Percentiles rank a stretch among this genome's conserved stretches.
These are phyloP conservation scores for Suhomyces panamericanus DNA, from an alignment of 1,139 yeast species.

Conservation along the genomic window DNA sequence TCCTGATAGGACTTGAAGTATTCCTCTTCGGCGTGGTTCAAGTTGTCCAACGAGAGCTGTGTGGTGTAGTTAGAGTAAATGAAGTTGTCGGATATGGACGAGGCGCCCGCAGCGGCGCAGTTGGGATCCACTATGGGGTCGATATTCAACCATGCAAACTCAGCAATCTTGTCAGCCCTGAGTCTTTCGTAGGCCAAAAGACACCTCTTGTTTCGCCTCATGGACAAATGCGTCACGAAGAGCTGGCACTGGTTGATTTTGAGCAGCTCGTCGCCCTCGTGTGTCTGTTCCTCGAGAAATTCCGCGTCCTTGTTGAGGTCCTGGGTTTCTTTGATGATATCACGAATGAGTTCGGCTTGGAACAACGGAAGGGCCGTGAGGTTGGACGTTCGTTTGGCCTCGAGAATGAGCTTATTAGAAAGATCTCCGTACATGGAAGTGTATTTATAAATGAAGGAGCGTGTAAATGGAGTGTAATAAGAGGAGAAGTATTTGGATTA, in stretches of 20 bases:
- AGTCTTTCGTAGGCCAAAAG: constrained; percentile 76
- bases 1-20: constrained; percentile 73
- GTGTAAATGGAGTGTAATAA: background rate
- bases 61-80: constrained; percentile 31
- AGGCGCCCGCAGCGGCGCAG: background rate
- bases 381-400: constrained; percentile 75
- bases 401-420: constrained; percentile 77
- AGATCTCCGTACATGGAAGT: constrained; percentile 79
- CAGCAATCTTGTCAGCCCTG: constrained; percentile 67
- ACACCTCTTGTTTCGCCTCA: constrained; percentile 88
- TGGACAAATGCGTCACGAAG: constrained; percentile 77
- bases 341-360: constrained; percentile 73
- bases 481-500: background rate
- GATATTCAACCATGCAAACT: constrained; percentile 65
- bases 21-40: constrained; percentile 79
- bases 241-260: constrained; percentile 66
- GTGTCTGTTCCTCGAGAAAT: constrained; percentile 29
- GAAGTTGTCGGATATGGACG: constrained; percentile 14
- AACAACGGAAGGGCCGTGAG: constrained; percentile 71
- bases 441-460: background rate
- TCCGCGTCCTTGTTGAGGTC: constrained; percentile 58
- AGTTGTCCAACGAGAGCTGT: constrained; percentile 44
- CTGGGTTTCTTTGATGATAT: constrained; percentile 57
- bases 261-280: constrained; percentile 33
- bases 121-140: constrained; percentile 34